Base-by-base conservation (phyloP, 129 eudicot genomes). In the Mikania micrantha region DNA sequence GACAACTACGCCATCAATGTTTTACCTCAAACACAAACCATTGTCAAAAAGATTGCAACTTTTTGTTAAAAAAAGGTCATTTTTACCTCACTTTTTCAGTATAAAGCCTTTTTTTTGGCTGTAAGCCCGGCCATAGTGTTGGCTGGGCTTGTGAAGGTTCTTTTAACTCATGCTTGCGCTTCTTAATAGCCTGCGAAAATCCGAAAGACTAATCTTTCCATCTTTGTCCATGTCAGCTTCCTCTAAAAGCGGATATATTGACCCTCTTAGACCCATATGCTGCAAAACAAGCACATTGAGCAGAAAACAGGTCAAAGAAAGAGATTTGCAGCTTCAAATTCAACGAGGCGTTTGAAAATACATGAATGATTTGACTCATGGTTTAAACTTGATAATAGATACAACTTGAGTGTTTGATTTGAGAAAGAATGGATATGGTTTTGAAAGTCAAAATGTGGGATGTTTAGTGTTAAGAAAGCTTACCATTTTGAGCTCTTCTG, bases 151-250 rank as follows among this genome's bases (percentile, higher is more conserved):
- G 38, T 38, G 13, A 76, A 60, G 0, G 22, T 71, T 65, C 67
- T 21, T 56, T 20, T 87, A 74, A 38, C 87, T 64, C 78, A 82
- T 61, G 84, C 96, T 92, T 41, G 90, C 98, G 38, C 83, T 88
- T 84, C 95, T 84, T 80, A 92, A 56, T 50, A 92, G 87, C 70
- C 86, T 86, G 10, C 96, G 83, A 60, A 92, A 92, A 59, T 92
- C 98, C 7, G 82, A 16, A 28, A 92, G 67, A 84, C 96, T 88
- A 62, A 92, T 88, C 76, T 67, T 88, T 47, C 98, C 98, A 29
- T 92, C 96, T 77, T 69, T 86, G 78, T 92, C 98, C 2, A 88
- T 74, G 67, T 86, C 98, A 22, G 95, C 98, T 79, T 92, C 98
- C 71, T 88, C 95, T 52, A 92, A 71, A 70, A 92, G 71, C 1